Percentiles rank a stretch among this genome's conserved stretches.
These are phyloP conservation scores for Lachancea thermotolerans DNA, from an alignment of 805 yeast species.

Conservation along the genomic window DNA sequence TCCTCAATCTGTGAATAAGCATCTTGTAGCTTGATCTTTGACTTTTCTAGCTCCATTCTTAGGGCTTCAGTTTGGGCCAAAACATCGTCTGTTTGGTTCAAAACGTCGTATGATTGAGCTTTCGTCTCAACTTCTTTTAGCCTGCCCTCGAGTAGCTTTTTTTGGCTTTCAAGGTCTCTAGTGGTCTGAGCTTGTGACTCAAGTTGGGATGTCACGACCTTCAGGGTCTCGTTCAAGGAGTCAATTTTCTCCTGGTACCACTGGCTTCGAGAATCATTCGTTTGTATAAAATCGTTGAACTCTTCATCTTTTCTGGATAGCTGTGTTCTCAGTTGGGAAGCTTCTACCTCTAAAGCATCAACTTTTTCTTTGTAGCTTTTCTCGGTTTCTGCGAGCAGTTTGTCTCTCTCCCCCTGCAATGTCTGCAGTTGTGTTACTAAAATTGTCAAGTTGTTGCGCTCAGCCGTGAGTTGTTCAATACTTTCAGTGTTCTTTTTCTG, in stretches of 20 bases:
- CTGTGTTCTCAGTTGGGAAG: conserved; percentile 32
- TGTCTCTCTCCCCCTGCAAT: conserved; percentile 54
- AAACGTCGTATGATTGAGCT: conserved; percentile 27
- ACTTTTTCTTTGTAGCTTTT: conserved; percentile 43
- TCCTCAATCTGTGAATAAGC: conserved; percentile 55
- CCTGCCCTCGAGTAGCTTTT: conserved; percentile 18
- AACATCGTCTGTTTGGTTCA: conserved; percentile 21
- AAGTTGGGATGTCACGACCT: conserved; percentile 25
- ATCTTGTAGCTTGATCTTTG: conserved; percentile 48
- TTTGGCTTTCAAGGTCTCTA: conserved; percentile 9
- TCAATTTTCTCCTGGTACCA: conserved; percentile 58
- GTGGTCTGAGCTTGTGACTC: conserved; percentile 5
- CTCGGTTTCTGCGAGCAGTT: conserved; percentile 42
- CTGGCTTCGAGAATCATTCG: conserved; percentile 34
- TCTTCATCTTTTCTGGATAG: conserved; percentile 45
- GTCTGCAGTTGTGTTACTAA: conserved; percentile 56
- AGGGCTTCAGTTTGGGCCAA: conserved; percentile 25
- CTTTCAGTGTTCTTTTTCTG: conserved; percentile 49
- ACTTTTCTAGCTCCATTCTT: conserved; percentile 38
- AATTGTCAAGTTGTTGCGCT: conserved; percentile 51
- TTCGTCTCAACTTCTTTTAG: conserved; percentile 24
- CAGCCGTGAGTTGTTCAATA: conserved; percentile 46
- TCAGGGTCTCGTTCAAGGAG: conserved; percentile 40
- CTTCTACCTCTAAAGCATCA: conserved; percentile 42
- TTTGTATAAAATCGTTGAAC: conserved; percentile 34